Evolutionary conservation across 768 basidiomycete genomes (phyloP), one percentile per base, ranked within the genome.

Genomic region (Mycena rebaudengoi): DNA sequence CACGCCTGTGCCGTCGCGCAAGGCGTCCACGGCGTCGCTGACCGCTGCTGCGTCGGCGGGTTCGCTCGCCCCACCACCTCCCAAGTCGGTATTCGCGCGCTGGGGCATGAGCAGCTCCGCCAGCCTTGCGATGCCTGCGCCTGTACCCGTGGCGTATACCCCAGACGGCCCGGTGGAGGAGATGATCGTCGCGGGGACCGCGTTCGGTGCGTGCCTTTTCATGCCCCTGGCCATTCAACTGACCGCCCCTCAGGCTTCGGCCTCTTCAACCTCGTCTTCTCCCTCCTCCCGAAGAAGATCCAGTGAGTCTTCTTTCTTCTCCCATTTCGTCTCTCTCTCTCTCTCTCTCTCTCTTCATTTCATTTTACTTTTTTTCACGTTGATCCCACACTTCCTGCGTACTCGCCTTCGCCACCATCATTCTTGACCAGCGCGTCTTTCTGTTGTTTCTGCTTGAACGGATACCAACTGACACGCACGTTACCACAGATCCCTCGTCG

Each of bases 181-280:
- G 55, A 70, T 93, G 6, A 86, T 94, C 58, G 73, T 92, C 28
- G 85, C 89, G 3, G 93, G 92, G 3, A 86, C 89, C 8, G 92
- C 93, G 0, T 94, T 93, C 69, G 93, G 89, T 89, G 60, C 52
- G 81, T 75, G 18, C 16, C 48, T 37, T n/a, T n/a, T n/a, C n/a
- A n/a, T n/a, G n/a, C n/a, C n/a, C n/a, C n/a, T n/a, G n/a, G n/a
- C n/a, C n/a, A n/a, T n/a, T n/a, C n/a, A n/a, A n/a, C n/a, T n/a
- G n/a, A n/a, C n/a, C n/a, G 46, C 30, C 50, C 16, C 26, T 35
- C 57, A 79, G 83, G 86, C 0, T 88, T 79, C 69, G 91, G 91
- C 0, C 71, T 94, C 25, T 94, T 94, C 77, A 94, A 94, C 71
- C 83, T 94, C 46, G 88, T 93, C 11, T 88, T 94, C 61, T 92